Percentiles rank a stretch among this genome's conserved stretches.
These are phyloP conservation scores for Saccharomyces uvarum DNA, from an alignment of 1,139 yeast species.

Conservation along the genomic window DNA sequence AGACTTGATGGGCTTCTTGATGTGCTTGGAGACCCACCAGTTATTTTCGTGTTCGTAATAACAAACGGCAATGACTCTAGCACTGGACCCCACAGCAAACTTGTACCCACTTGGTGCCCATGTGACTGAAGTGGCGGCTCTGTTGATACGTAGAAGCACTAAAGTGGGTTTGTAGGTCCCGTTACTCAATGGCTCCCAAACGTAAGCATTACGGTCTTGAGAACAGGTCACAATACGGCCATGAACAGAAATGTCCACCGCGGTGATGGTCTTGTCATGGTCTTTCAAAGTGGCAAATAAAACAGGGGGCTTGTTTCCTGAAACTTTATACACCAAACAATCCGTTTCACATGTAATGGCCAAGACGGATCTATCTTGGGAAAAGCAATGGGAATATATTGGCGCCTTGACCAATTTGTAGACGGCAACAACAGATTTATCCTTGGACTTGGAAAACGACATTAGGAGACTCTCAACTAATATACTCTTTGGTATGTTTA, in stretches of 20 bases:
- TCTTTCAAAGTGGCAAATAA: slow-evolving; percentile 59
- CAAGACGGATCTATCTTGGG: slow-evolving; percentile 56
- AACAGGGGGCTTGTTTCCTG: slow-evolving; percentile 34
- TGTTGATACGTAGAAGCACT: slow-evolving; percentile 81
- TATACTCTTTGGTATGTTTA: not conserved
- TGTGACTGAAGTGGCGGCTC: slow-evolving; percentile 88
- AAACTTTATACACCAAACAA: slow-evolving; percentile 64
- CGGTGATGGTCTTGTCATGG: slow-evolving; percentile 92
- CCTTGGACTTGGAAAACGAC: slow-evolving; percentile 14
- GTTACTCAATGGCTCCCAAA: slow-evolving; percentile 73
- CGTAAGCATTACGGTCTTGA: slow-evolving; percentile 95
- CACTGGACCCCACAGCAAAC: slow-evolving; percentile 96
- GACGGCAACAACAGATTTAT: slow-evolving; percentile 26
- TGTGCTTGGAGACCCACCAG: slow-evolving; percentile 99
- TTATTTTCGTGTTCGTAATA: slow-evolving; percentile 93
- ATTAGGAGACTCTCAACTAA: slow-evolving; percentile 35
- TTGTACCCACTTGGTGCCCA: slow-evolving; percentile 93
- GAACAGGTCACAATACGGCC: slow-evolving; percentile 95
- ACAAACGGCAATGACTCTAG: slow-evolving; percentile 89
- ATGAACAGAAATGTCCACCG: slow-evolving; percentile 82
- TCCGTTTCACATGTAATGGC: slow-evolving; percentile 77
- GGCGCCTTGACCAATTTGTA: slow-evolving; percentile 76
- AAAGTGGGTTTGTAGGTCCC: slow-evolving; percentile 77
- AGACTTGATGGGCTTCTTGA: slow-evolving; percentile 86
- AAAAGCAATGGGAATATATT: slow-evolving; percentile 84